Base-by-base conservation (phyloP, 1,284 basidiomycete species). In the Paramarasmius palmivorus region DNA sequence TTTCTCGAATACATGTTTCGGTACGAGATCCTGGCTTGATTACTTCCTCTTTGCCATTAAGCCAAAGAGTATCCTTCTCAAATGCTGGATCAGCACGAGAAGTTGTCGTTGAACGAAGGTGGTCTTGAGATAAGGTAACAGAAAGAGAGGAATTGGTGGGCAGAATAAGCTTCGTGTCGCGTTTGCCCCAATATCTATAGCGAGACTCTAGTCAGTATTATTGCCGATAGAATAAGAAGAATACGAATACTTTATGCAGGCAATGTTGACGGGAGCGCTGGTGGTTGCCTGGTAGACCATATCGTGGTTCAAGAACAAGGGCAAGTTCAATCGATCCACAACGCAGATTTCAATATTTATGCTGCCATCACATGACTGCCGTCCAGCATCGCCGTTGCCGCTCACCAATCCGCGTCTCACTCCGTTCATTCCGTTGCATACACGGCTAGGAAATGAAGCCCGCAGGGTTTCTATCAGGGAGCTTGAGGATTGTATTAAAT, bases 141-240 rank as follows among this genome's bases (percentile, higher is more conserved):
- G 95, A 98, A 26, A 99, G 85, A 20, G 96, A 98, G 5, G 94
- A 94, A 75, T 99, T 99, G 61, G 95, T 98, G 26, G 96, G 96
- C 52, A 99, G 81, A 68, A 98, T 98, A 60, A 99, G 86, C 62
- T 88, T 84, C 8, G 93, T 95, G 73, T 98, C 91, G 60, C 95
- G 90, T 76, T 99, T 99, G 61, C 96, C 96, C 96, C 96, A 99
- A 78, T 95, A 96, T 69, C 93, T 95, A n/a, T n/a, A 22, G 40
- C 55, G 63, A 35, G 59, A 41, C 49, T 53, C 59, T 58, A 45
- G 60, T 61, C 46, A 53, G 29, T 34, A 38, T 25, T 23, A n/a
- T n/a, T n/a, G n/a, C n/a, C n/a, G n/a, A n/a, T 22, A 22, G n/a
- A 44, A 49, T 15, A 46, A 38, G 29, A 46, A 29, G 42, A 17